phyloP scores from a whole-genome alignment of 2,329 filamentous ascomycete species.

The Chaetomium sp. region DNA sequence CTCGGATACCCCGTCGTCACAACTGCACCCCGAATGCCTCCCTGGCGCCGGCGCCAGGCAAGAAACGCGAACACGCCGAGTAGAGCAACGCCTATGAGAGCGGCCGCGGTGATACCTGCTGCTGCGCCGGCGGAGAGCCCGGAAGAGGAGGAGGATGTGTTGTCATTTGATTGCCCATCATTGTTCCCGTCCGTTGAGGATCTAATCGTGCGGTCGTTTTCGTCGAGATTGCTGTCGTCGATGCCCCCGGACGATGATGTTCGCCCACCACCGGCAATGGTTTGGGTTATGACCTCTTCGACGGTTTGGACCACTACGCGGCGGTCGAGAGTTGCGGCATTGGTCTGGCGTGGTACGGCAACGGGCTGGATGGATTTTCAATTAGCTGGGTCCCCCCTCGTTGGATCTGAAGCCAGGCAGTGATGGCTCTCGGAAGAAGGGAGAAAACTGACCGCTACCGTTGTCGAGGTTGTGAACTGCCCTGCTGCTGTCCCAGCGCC shows the following conservation, averaged over 20 bases:
- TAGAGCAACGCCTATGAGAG: conserved; percentile 5
- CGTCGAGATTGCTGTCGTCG: background rate
- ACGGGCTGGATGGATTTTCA: background rate
- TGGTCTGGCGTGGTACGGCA: background rate
- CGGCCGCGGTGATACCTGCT: conserved; percentile 18
- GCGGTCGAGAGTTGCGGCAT: background rate
- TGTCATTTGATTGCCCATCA: background rate
- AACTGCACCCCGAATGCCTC: conserved; percentile 18
- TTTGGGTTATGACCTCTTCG: background rate
- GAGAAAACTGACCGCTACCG: background rate
- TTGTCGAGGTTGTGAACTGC: conserved; percentile 5
- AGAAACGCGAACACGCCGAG: conserved; percentile 14
- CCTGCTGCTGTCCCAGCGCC: conserved; percentile 1
- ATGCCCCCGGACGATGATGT: background rate
- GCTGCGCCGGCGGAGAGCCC: conserved; percentile 17
- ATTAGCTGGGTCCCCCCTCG: background rate
- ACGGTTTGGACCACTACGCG: background rate
- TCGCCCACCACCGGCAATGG: background rate
- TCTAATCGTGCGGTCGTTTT: background rate
- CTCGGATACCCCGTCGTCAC: conserved; percentile 17
- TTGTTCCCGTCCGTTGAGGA: background rate
- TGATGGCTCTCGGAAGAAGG: no score
- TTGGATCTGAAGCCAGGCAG: background rate
- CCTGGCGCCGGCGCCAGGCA: conserved; percentile 13
- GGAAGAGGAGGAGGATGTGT: background rate